These are phyloP conservation scores for Rubia balearica DNA, from an alignment of 305 asterid genomes.

Conservation along the genomic window DNA sequence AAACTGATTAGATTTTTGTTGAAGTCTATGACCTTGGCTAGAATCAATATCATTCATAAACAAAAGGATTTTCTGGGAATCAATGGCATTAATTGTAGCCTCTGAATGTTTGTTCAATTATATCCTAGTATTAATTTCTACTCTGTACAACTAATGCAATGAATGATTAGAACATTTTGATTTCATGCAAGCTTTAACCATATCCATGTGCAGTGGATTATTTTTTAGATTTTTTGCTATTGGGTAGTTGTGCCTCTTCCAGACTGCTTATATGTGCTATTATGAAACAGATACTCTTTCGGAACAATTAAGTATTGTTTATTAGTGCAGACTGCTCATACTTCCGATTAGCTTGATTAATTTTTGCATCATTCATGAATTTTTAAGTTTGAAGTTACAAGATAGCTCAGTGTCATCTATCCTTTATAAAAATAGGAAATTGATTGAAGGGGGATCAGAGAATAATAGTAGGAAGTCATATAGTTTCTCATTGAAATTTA, in stretches of 20 bases:
- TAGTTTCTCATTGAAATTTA: slow-evolving; percentile 88
- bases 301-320: not conserved
- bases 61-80: not conserved
- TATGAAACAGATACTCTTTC: not conserved
- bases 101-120: not conserved
- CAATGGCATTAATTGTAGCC: not conserved
- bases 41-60: not conserved
- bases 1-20: no score
- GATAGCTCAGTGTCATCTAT: slow-evolving; percentile 6
- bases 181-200: not conserved
- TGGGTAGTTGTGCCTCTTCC: not conserved
- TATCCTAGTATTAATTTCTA: not conserved
- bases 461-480: slow-evolving; percentile 46
- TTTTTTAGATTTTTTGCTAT: not conserved
- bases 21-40: no score
- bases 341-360: not conserved
- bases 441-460: slow-evolving; percentile 52
- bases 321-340: not conserved
- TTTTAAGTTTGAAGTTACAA: not conserved
- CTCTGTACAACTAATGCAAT: not conserved
- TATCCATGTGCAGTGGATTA: no score
- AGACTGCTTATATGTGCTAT: not conserved
- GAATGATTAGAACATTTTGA: not conserved
- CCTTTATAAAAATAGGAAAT: slow-evolving; percentile 58
- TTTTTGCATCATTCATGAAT: not conserved